Evolutionary conservation across 2,329 filamentous ascomycete species (phyloP), one percentile per base, ranked within the genome.

Genomic region (Raffaelea deltoideospora): DNA sequence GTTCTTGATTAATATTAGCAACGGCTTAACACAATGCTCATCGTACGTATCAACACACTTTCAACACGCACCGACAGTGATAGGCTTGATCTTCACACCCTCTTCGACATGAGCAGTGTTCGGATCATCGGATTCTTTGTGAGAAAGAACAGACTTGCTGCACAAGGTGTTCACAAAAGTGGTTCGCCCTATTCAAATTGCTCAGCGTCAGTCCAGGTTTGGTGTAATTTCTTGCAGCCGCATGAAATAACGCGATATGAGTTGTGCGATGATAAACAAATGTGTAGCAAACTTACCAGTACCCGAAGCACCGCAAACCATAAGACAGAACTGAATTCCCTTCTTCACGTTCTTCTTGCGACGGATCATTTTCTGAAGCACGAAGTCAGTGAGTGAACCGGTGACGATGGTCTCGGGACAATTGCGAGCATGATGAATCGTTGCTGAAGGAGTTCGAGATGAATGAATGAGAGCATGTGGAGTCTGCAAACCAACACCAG

Each of bases 301-400:
- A 63, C 90, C 90, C 52, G 88, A 96, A 58, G 90, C 90, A 69
- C 90, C 90, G 60, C 90, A 96, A 55, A 98, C 90, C 90, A 98
- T 98, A 75, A 98, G 66, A 64, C 87, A 96, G 71, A 98, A 98
- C 72, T 98, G 90, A 58, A 98, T 96, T 58, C 90, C 90, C 76
- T 95, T 95, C 82, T 95, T 95, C 68, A 98, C 88, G 75, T 98
- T 96, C 83, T 98, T 98, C 88, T 98, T 98, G 65, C 85, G 81
- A 67, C 90, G 87, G 60, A 95, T 87, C 82, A 94, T 90, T 64
- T 92, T 84, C 77, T 85, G 61, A 44, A 52, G 35, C 22, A 39
- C 37, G n/a, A 33, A 32, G 31, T 37, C 11, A 32, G 17, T 44
- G 54, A 48, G 53, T 51, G 49, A 38, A 37, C 15, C 19, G 10